Base-by-base conservation (phyloP, 1,139 yeast genomes). In the Hemisphaericaspora xylanilytica region DNA sequence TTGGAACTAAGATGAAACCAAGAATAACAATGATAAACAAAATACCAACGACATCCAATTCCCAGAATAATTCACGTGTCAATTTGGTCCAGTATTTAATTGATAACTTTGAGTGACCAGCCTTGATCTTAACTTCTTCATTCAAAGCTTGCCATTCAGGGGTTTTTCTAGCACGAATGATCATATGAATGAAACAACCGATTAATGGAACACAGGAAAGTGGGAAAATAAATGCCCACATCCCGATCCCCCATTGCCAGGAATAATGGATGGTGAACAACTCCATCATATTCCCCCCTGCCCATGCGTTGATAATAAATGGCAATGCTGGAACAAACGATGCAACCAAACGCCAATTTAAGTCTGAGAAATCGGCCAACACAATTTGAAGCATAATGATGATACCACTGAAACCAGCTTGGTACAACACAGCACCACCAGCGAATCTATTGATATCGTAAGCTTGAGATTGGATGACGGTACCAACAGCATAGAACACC, bases 211-310 rank as follows among this genome's bases (percentile, higher is more conserved):
- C 42, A 49, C 81, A 68, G 5, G 77, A 56, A 25, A 82, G 65
- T 20, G 92, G 90, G 65, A 81, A 73, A 44, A 85, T 81, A 53
- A 82, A 80, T 1, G 89, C 89, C 86, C 86, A 85, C 75, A 84
- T 82, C 30, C 84, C 90, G 49, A 83, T 80, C 50, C 82, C 81
- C 79, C 82, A 84, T 28, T 76, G 70, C 92, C 92, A 83, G 0
- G 63, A 48, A 49, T 62, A 58, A 2, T 38, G 21, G 4, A 51
- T 46, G 21, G 44, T 42, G 26, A 53, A 45, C 4, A 44, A 40
- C 11, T 35, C 49, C 13, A 75, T 61, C 35, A 83, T 61, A 49
- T 80, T 67, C 52, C 88, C 90, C 28, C 80, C 61, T 37, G 81
- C 70, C 92, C 92, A 84, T n/a, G 90, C 81, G 55, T 81, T 84